phyloP scores from a whole-genome alignment of 2,329 filamentous ascomycete species.

The Daldinia eschscholtzii region DNA sequence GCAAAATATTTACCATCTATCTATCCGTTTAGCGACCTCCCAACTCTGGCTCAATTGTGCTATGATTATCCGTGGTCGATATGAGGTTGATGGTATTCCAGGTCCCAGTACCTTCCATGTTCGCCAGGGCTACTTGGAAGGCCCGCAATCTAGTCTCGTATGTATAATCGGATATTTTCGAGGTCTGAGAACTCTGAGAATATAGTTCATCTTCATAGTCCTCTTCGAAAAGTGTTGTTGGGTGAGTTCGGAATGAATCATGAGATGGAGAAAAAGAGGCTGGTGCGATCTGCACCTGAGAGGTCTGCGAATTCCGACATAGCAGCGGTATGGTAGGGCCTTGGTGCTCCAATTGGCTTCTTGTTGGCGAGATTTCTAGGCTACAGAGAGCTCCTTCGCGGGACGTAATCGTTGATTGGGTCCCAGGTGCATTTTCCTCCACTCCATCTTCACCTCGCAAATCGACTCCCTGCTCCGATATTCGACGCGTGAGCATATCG shows the following conservation, averaged over 20 bases:
- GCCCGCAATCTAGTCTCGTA: conserved; percentile 51
- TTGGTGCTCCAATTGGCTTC: background rate
- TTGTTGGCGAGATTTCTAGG: conserved; percentile 1
- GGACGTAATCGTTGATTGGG: conserved; percentile 19
- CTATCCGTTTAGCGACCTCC: conserved; percentile 31
- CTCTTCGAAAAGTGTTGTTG: conserved; percentile 6
- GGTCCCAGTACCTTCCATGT: conserved; percentile 37
- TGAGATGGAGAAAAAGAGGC: background rate
- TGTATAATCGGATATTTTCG: conserved; percentile 48
- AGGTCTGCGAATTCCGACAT: background rate
- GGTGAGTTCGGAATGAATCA: conserved; percentile 16
- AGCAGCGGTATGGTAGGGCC: too few species aligned
- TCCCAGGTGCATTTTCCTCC: conserved; percentile 40
- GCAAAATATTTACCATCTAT: background rate
- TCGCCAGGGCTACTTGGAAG: conserved; percentile 49
- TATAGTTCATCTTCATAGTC: conserved; percentile 39
- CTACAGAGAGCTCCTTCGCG: conserved; percentile 4
- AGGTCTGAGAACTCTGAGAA: conserved; percentile 51
- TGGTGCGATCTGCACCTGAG: background rate
- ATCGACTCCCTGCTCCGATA: conserved; percentile 14
- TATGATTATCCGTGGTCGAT: conserved; percentile 58
- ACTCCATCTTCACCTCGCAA: conserved; percentile 5
- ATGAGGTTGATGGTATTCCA: conserved; percentile 52
- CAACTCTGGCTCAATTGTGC: conserved; percentile 53
- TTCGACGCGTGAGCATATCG: conserved; percentile 69